Conservation (phyloP, 495 filamentous ascomycete species). For the Tuber microsphaerosporum region DNA sequence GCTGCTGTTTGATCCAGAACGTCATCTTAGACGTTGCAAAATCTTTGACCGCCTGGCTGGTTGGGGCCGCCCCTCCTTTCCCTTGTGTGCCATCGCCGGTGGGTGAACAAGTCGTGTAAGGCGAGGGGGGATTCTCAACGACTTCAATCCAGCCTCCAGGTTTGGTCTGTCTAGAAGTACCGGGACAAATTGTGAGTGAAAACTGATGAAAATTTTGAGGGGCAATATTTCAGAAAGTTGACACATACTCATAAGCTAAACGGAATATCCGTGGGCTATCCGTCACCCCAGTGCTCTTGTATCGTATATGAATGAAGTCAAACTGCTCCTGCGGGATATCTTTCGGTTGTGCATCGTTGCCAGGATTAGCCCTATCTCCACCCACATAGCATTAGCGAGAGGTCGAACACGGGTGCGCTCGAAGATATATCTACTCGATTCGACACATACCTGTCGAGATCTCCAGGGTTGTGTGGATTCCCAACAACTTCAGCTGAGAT, state of each 20-base stretch:
- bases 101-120: slow-evolving; percentile 23
- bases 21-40: slow-evolving; percentile 36
- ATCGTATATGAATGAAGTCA: slow-evolving; percentile 41
- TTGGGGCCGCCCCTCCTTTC: slow-evolving; percentile 20
- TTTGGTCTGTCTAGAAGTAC: slow-evolving; percentile 37
- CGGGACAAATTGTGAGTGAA: neutral
- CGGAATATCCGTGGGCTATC: slow-evolving; percentile 38
- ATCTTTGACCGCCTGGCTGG: neutral
- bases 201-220: neutral
- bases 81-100: slow-evolving; percentile 22
- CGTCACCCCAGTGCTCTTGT: slow-evolving; percentile 36
- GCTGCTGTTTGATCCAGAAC: slow-evolving; percentile 40
- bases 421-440: slow-evolving; percentile 33
- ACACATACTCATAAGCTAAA: slow-evolving; percentile 39
- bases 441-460: slow-evolving; percentile 36
- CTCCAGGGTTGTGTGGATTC: slow-evolving; percentile 39
- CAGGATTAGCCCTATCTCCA: slow-evolving; percentile 28
- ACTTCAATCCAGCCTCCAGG: slow-evolving; percentile 41
- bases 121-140: slow-evolving; percentile 35
- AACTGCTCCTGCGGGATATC: slow-evolving; percentile 33
- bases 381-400: slow-evolving; percentile 33
- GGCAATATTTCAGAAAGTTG: neutral
- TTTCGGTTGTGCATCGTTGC: slow-evolving; percentile 30
- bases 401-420: slow-evolving; percentile 13
- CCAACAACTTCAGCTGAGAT: slow-evolving; percentile 39